A percentile compares a stretch with the other conserved stretches of the same genome.
Conservation (phyloP, 805 yeast species). For the Candida hungchunana region DNA sequence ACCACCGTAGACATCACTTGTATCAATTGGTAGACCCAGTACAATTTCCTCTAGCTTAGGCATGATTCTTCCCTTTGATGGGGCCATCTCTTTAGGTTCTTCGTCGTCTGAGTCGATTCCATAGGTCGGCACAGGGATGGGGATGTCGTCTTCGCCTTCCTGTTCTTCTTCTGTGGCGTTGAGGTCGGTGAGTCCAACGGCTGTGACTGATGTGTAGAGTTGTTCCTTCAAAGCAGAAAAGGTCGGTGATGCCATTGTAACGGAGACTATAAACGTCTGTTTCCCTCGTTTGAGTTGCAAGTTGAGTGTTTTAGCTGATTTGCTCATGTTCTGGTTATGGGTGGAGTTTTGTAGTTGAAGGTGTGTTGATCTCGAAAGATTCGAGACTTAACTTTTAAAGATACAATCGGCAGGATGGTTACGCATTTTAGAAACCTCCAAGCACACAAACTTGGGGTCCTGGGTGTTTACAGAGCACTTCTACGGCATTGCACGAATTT, state of each 20-base stretch:
- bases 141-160: slow-evolving; percentile 30
- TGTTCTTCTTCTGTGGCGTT: slow-evolving; percentile 23
- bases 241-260: slow-evolving; percentile 21
- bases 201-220: slow-evolving; percentile 37
- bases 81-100: slow-evolving; percentile 1
- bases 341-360: background rate
- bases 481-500: slow-evolving; percentile 25
- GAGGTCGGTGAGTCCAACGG: slow-evolving; percentile 37
- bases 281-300: slow-evolving; percentile 33
- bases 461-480: slow-evolving; percentile 28
- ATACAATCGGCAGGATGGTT: slow-evolving; percentile 26
- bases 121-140: slow-evolving; percentile 32
- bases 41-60: slow-evolving; percentile 15
- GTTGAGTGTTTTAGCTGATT: slow-evolving; percentile 8
- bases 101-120: slow-evolving; percentile 24
- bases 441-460: slow-evolving; percentile 28
- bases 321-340: slow-evolving; percentile 4
- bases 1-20: slow-evolving; percentile 17
- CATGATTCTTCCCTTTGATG: slow-evolving; percentile 6
- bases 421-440: slow-evolving; percentile 27
- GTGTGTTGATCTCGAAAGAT: slow-evolving; percentile 1
- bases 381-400: too few relatives aligned
- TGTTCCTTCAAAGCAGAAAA: slow-evolving; percentile 25
- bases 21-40: slow-evolving; percentile 21
- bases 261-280: slow-evolving; percentile 30